These are phyloP conservation scores for Musa acuminata DNA, from an alignment of 176 grass and related monocot species.

Conservation along the genomic window DNA sequence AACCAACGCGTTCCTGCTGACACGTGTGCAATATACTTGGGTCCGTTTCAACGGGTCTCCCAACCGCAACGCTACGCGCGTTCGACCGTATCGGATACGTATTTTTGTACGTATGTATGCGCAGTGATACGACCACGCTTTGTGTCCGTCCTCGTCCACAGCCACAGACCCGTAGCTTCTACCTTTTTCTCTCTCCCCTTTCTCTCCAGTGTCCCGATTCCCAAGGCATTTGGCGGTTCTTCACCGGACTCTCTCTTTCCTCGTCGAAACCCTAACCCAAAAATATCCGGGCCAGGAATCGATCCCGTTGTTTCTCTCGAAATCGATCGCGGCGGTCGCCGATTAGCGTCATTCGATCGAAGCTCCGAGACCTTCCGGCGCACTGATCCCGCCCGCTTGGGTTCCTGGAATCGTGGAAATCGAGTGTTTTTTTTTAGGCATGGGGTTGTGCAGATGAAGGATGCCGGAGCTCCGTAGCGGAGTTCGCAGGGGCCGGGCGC, in stretches of 20 bases:
- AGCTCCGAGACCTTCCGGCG: background rate
- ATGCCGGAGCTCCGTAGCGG: conserved; percentile 55
- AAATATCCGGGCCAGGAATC: background rate
- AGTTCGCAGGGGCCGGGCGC: conserved; percentile 56
- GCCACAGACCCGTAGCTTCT: background rate
- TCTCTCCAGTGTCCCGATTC: background rate
- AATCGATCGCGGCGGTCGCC: background rate
- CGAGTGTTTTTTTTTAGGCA: conserved; percentile 21
- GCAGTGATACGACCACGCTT: background rate
- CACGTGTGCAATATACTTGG: too few relatives aligned
- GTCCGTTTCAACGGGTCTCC: too few relatives aligned
- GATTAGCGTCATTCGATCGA: background rate
- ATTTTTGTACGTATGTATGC: too few relatives aligned
- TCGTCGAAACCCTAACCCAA: background rate
- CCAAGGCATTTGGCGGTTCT: background rate
- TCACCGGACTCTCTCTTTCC: background rate
- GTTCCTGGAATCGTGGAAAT: conserved; percentile 3
- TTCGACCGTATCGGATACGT: too few relatives aligned
- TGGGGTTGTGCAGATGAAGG: conserved; percentile 36
- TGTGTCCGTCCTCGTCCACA: background rate
- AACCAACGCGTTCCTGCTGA: too few relatives aligned
- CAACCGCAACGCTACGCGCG: too few relatives aligned
- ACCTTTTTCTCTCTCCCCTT: background rate
- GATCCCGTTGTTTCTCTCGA: background rate
- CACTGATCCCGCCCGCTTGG: background rate